phyloP scores from a whole-genome alignment of 768 basidiomycete genomes.

The Naganishia vishniacii region DNA sequence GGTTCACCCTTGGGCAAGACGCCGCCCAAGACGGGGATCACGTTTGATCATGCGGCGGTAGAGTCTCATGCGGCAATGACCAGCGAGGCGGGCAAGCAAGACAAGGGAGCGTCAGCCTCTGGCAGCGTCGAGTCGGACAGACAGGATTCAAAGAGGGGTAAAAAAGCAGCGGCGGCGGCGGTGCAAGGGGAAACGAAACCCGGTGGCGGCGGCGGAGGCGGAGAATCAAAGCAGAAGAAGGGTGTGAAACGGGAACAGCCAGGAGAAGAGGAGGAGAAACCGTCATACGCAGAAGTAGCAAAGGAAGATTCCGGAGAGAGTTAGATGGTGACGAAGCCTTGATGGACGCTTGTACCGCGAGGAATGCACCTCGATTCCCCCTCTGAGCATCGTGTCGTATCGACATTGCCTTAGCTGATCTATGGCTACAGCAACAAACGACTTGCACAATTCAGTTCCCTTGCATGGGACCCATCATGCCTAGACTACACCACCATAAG shows the following conservation, averaged over 20 bases:
- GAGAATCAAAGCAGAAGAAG: no score
- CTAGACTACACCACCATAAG: conserved; percentile 44
- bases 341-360: no score
- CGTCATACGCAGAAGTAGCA: conserved; percentile 13
- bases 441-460: no score
- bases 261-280: background rate
- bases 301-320: no score
- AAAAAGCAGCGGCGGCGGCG: background rate
- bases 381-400: no score
- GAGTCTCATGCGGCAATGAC: background rate
- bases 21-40: conserved; percentile 17
- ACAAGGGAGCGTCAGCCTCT: background rate
- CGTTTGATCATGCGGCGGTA: conserved; percentile 6
- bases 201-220: no score
- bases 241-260: background rate
- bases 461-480: no score
- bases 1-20: conserved; percentile 13
- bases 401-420: no score
- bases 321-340: no score
- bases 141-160: background rate
- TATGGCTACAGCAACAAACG: no score
- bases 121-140: background rate
- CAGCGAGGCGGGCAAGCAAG: background rate
- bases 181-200: no score
- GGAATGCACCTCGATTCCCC: no score